A percentile compares a stretch with the other conserved stretches of the same genome.
These are phyloP conservation scores for Boletellus ananas DNA, from an alignment of 768 basidiomycete genomes.

Conservation along the genomic window DNA sequence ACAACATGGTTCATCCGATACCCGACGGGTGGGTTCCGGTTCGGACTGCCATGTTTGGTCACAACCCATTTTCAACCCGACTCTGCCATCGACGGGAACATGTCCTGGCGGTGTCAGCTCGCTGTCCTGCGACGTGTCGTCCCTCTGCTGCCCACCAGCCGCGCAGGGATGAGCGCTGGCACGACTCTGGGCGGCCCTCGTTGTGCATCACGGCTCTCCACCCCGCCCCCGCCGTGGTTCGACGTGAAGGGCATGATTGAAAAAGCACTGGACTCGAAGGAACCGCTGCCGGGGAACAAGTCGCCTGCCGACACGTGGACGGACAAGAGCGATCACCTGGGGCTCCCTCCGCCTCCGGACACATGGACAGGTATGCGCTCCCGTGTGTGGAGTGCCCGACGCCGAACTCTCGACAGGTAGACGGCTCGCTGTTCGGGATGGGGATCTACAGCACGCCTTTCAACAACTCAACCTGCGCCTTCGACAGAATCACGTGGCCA, in stretches of 20 bases:
- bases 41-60: slow-evolving; percentile 12
- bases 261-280: slow-evolving; percentile 16
- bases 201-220: slow-evolving; percentile 5
- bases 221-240: slow-evolving; percentile 3
- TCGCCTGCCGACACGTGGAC: slow-evolving; percentile 39
- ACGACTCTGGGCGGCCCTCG: slow-evolving; percentile 6
- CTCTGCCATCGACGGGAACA: slow-evolving; percentile 2
- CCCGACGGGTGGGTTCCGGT: slow-evolving; percentile 23
- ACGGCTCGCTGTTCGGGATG: slow-evolving; percentile 44
- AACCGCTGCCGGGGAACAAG: slow-evolving; percentile 7
- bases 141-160: background rate
- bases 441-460: slow-evolving; percentile 47
- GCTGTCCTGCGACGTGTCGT: slow-evolving; percentile 9
- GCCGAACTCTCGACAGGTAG: slow-evolving; percentile 47
- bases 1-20: slow-evolving; percentile 46
- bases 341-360: slow-evolving; percentile 39
- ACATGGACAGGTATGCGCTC: slow-evolving; percentile 48
- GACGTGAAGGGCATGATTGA: slow-evolving; percentile 12
- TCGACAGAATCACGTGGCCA: slow-evolving; percentile 50
- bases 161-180: background rate
- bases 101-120: slow-evolving; percentile 22
- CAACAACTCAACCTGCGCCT: slow-evolving; percentile 49
- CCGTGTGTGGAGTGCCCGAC: background rate
- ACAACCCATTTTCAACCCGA: slow-evolving; percentile 5
- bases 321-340: slow-evolving; percentile 18